Percentiles rank a stretch among this genome's conserved stretches.
Conservation (phyloP, 2,329 filamentous ascomycete species). For the Pezicula rhizophila region DNA sequence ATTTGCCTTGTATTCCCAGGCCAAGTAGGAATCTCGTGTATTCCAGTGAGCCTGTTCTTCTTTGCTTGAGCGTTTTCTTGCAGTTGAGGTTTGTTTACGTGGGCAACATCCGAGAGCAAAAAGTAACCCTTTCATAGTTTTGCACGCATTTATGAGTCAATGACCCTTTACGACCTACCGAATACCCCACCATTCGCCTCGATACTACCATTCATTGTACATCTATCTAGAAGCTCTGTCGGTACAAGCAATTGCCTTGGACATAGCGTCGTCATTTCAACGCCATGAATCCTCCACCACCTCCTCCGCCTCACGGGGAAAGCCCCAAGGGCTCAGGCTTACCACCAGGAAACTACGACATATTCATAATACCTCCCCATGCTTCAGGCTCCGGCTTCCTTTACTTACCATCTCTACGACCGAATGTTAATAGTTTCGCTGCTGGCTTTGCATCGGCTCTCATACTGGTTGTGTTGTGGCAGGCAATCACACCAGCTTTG, state of each 20-base stretch:
- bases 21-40: no score
- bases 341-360: slow-evolving; percentile 89
- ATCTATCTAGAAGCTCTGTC: no score
- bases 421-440: slow-evolving; percentile 84
- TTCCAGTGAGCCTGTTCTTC: not conserved
- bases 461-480: slow-evolving; percentile 65
- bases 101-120: not conserved
- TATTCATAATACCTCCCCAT: slow-evolving; percentile 92
- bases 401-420: slow-evolving; percentile 84
- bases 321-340: slow-evolving; percentile 66
- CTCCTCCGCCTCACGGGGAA: slow-evolving; percentile 79
- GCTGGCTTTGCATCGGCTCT: slow-evolving; percentile 78
- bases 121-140: not conserved
- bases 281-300: slow-evolving; percentile 49
- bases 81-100: not conserved
- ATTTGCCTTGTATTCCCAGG: no score
- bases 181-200: no score
- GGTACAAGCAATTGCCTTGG: no score
- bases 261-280: not conserved
- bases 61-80: not conserved
- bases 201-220: no score
- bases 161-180: no score
- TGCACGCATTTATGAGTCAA: no score
- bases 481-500: slow-evolving; percentile 66
- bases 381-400: slow-evolving; percentile 84